Conservation (phyloP, 805 yeast species). For the Alloascoidea africana region DNA sequence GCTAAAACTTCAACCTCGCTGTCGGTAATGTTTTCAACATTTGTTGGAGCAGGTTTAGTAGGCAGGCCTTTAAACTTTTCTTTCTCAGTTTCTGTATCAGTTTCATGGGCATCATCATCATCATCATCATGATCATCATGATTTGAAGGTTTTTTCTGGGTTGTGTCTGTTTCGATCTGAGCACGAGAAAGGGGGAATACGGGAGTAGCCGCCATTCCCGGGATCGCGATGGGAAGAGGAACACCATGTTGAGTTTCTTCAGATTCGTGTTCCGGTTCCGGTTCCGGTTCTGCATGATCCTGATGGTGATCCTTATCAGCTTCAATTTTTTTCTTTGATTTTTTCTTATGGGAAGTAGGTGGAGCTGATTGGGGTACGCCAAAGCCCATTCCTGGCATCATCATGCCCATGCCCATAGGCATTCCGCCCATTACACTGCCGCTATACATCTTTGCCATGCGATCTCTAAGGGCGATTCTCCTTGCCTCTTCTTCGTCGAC, state of each 20-base stretch:
- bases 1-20: neutral
- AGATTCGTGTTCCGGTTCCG: slow-evolving; percentile 5
- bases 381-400: slow-evolving; percentile 15
- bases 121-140: neutral
- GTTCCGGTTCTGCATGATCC: slow-evolving; percentile 18
- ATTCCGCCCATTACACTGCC: slow-evolving; percentile 65
- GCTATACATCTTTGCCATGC: slow-evolving; percentile 95
- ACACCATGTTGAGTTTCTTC: slow-evolving; percentile 3
- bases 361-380: slow-evolving; percentile 18
- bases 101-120: neutral
- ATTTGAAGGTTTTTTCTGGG: too few relatives aligned
- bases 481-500: slow-evolving; percentile 67
- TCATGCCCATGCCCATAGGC: slow-evolving; percentile 36
- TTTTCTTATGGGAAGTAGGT: slow-evolving; percentile 12
- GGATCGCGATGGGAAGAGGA: neutral
- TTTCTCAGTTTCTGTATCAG: neutral
- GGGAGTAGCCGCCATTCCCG: slow-evolving; percentile 1
- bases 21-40: neutral
- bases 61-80: too few relatives aligned
- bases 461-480: slow-evolving; percentile 64
- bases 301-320: slow-evolving; percentile 9
- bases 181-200: neutral
- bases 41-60: too few relatives aligned
- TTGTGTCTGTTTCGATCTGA: too few relatives aligned
- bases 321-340: slow-evolving; percentile 11